Base-by-base conservation (phyloP, 495 filamentous ascomycete genomes). In the Cudoniella acicularis region DNA sequence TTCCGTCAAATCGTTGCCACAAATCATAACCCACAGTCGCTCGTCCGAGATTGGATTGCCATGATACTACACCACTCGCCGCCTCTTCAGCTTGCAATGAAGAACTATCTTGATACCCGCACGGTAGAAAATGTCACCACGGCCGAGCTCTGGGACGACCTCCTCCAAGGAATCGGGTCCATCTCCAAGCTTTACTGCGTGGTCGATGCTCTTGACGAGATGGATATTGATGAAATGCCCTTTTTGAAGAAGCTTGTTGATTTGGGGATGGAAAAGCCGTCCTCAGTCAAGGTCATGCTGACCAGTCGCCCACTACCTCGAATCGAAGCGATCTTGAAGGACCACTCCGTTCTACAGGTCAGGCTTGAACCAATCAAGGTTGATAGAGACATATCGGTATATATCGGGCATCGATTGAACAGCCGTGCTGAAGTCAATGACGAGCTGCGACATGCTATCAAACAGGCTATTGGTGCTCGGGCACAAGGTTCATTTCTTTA, bases 1-100 rank as follows among this genome's bases (percentile, higher is more conserved):
- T 80, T 81, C 61, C 74, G 79, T 1, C 74, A 81, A 45, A 81
- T 80, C 60, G 75, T 83, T 54, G 62, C 65, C 21, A 69, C 73
- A 4, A 82, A 83, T 56, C 73, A 75, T 60, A 60, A 65, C n/a
- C 77, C 78, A 0, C 51, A 64, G 3, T 66, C 69, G 1, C 54
- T 77, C 27, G 47, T 77, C 4, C 71, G 73, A 13, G 79, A 80
- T 66, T 82, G 72, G 70, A 55, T 77, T 9, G 62, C 56, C 13
- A 75, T 78, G 59, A n/a, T 79, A 0, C 65, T 82, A 1, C 41
- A 61, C 3, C 72, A 68, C 47, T 76, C 71, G 36, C 69, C 72
- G 0, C 62, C 59, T 0, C 63, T 84, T 8, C 77, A 79, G 62
- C 16, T 23, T 0, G 55, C 25, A 0, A 51, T 78, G 48, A 66